Conservation (phyloP, 345 rosid genomes). For the Aethionema arabicum region DNA sequence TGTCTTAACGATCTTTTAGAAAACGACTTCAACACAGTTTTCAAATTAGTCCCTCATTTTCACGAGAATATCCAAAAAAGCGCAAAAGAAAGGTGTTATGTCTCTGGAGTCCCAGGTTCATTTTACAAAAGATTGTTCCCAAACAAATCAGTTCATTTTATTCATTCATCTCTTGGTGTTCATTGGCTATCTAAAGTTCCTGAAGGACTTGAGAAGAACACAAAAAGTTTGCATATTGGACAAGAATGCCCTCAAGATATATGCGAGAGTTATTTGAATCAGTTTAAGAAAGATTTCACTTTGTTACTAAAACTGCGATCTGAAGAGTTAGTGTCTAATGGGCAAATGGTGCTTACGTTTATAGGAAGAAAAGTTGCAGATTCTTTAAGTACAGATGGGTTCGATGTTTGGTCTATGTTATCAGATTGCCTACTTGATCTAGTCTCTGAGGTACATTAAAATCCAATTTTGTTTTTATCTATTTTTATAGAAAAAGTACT, state of each 20-base stretch:
- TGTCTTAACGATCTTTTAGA: conserved; percentile 35
- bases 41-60: conserved; percentile 25
- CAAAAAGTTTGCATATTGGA: background rate
- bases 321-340: conserved; percentile 16
- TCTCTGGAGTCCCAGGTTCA: conserved; percentile 5
- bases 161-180: conserved; percentile 28
- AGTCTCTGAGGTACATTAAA: conserved; percentile 42
- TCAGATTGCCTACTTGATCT: conserved; percentile 37
- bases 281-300: conserved; percentile 21
- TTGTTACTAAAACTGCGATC: conserved; percentile 23
- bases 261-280: conserved; percentile 14
- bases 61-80: background rate
- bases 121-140: conserved; percentile 11
- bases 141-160: background rate
- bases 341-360: conserved; percentile 21
- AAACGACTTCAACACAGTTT: conserved; percentile 29
- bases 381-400: no score
- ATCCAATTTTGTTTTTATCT: no score
- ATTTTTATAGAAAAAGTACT: no score
- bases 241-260: conserved; percentile 12
- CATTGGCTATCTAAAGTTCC: conserved; percentile 21
- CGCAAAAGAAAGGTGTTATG: conserved; percentile 4
- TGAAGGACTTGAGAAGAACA: conserved; percentile 5
- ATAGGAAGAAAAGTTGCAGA: background rate
- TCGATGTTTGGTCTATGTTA: conserved; percentile 29